phyloP scores from a whole-genome alignment of 139 green algal species.

The Picochlorum sp. region DNA sequence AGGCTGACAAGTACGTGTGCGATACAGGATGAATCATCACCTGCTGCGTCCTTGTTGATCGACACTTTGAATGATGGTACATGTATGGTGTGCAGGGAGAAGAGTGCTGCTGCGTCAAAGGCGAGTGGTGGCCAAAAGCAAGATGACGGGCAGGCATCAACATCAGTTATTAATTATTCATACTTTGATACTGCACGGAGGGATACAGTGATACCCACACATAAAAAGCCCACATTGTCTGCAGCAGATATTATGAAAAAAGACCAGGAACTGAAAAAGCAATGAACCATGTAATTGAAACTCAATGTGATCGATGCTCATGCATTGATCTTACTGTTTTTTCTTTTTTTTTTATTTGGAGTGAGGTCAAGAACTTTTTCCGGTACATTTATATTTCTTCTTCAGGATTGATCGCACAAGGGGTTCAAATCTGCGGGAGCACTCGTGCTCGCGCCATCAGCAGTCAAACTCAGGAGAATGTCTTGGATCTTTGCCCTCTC shows the following conservation, averaged over 20 bases:
- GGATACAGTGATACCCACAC: slow-evolving; percentile 8
- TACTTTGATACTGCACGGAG: slow-evolving; percentile 20
- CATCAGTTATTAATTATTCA: slow-evolving; percentile 19
- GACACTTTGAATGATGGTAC: too few relatives aligned
- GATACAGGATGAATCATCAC: background rate
- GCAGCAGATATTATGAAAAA: slow-evolving; percentile 18
- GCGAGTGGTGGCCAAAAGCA: background rate
- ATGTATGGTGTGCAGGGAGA: too few relatives aligned
- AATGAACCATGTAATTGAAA: background rate
- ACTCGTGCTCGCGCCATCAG: slow-evolving; percentile 2
- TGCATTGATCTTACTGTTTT: too few relatives aligned
- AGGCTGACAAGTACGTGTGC: background rate
- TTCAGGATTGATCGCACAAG: too few relatives aligned
- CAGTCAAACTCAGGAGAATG: background rate
- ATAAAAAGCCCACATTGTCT: slow-evolving; percentile 13
- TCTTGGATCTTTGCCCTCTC: slow-evolving; percentile 4
- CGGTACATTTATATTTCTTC: too few relatives aligned
- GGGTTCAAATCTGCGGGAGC: background rate
- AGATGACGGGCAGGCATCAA: slow-evolving; percentile 5
- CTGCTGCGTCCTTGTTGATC: too few relatives aligned
- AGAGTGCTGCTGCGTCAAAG: too few relatives aligned
- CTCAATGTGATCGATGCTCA: too few relatives aligned
- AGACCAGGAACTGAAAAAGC: slow-evolving; percentile 5
- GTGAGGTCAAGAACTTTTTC: too few relatives aligned
- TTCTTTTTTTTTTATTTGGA: too few relatives aligned